A percentile compares a stretch with the other conserved stretches of the same genome.
phyloP scores from a whole-genome alignment of 192 early-diverging fungal species.

The Podila verticillata region DNA sequence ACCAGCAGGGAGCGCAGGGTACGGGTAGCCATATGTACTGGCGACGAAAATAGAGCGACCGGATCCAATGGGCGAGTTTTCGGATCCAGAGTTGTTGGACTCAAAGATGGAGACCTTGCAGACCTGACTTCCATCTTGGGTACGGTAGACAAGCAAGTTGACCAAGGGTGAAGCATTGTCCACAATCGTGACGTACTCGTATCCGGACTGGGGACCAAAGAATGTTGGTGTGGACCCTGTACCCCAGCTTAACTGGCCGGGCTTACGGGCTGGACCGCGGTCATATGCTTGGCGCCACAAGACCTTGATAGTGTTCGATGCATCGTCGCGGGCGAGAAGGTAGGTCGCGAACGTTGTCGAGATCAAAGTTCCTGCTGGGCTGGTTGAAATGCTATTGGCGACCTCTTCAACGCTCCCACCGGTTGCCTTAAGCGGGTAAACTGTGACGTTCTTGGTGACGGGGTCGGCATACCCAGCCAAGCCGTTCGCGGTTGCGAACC shows the following conservation, averaged over 20 bases:
- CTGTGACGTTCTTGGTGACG: slow-evolving; percentile 14
- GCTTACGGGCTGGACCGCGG: slow-evolving; percentile 33
- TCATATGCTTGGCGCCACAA: slow-evolving; percentile 25
- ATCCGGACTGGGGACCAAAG: slow-evolving; percentile 27
- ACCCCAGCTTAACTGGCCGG: slow-evolving; percentile 32
- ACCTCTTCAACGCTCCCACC: slow-evolving; percentile 17
- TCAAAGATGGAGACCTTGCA: slow-evolving; percentile 26
- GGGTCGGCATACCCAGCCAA: slow-evolving; percentile 27
- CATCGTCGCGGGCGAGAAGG: slow-evolving; percentile 21
- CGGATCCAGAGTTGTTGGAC: slow-evolving; percentile 29
- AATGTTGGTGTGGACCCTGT: slow-evolving; percentile 33
- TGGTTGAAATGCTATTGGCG: slow-evolving; percentile 30
- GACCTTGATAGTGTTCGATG: slow-evolving; percentile 17
- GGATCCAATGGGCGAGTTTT: slow-evolving; percentile 32
- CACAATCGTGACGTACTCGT: slow-evolving; percentile 23
- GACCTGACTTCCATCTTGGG: slow-evolving; percentile 23
- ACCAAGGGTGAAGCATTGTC: slow-evolving; percentile 37
- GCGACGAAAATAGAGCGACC: slow-evolving; percentile 22
- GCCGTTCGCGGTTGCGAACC: slow-evolving; percentile 28
- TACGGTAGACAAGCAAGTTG: slow-evolving; percentile 30
- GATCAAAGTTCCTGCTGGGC: slow-evolving; percentile 25
- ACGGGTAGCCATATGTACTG: slow-evolving; percentile 29
- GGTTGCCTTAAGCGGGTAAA: slow-evolving; percentile 10
- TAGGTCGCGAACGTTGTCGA: slow-evolving; percentile 27
- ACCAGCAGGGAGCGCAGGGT: slow-evolving; percentile 24